phyloP scores from a whole-genome alignment of 306 rosid genomes.

The cucumber (Cucumis sativus) region DNA sequence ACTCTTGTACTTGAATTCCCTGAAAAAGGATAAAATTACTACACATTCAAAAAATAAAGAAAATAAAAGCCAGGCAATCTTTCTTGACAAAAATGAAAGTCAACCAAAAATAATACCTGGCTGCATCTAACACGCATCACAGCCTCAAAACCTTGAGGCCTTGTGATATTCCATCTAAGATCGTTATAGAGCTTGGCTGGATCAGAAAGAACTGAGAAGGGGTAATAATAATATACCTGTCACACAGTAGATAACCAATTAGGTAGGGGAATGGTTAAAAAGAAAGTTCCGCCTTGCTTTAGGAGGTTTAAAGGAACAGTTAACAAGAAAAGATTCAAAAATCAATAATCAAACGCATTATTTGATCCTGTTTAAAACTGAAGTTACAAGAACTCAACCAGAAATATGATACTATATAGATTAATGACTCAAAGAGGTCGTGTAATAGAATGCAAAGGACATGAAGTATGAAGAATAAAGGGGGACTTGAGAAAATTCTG shows the following conservation, averaged over 20 bases:
- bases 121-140: slow-evolving; percentile 99
- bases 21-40: slow-evolving; percentile 20
- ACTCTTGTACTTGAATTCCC: slow-evolving; percentile 97
- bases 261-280: neutral
- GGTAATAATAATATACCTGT: slow-evolving; percentile 89
- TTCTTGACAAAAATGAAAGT: neutral
- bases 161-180: slow-evolving; percentile 93
- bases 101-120: slow-evolving; percentile 41
- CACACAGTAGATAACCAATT: slow-evolving; percentile 1
- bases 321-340: neutral
- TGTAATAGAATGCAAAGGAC: neutral
- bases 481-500: too few species aligned
- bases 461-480: neutral
- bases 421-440: neutral
- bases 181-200: slow-evolving; percentile 92
- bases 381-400: neutral
- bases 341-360: neutral
- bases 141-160: slow-evolving; percentile 98
- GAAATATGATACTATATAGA: neutral
- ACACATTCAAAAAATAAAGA: neutral
- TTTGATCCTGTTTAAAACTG: neutral
- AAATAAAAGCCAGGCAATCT: neutral
- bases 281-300: neutral
- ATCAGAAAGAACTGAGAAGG: slow-evolving; percentile 93
- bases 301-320: neutral